These are phyloP conservation scores for Beauveria australis DNA, from an alignment of 2,329 filamentous ascomycete genomes.

Conservation along the genomic window DNA sequence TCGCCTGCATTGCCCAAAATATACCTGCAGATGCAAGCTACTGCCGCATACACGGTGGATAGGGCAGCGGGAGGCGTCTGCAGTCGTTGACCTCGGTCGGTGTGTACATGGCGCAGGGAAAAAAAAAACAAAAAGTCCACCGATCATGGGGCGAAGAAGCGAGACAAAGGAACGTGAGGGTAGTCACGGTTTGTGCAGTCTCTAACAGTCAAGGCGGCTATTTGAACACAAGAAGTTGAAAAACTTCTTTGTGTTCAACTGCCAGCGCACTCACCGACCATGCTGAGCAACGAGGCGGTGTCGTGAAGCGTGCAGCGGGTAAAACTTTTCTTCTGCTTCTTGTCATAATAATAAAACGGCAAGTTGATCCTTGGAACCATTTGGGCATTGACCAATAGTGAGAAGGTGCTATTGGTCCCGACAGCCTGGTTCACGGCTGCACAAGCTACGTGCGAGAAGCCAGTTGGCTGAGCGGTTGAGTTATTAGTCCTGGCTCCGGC, in stretches of 20 bases:
- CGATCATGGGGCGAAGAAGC: not conserved
- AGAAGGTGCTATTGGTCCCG: not conserved
- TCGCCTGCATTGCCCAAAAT: not conserved
- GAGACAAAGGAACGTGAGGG: not conserved
- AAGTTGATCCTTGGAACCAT: not conserved
- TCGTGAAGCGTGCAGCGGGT: not conserved
- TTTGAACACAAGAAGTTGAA: not conserved
- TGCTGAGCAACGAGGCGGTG: not conserved
- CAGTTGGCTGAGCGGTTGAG: not conserved
- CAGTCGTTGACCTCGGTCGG: not conserved
- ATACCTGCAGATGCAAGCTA: not conserved
- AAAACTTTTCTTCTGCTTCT: not conserved
- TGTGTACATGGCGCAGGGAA: not conserved
- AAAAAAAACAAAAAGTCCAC: not conserved
- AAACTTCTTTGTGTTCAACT: not conserved
- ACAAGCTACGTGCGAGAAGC: conserved; percentile 3
- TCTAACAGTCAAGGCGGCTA: not conserved
- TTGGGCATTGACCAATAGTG: conserved; percentile 1
- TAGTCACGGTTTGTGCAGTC: no score
- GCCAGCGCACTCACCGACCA: not conserved
- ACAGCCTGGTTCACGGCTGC: not conserved
- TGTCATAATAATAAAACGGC: not conserved
- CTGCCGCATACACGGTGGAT: not conserved
- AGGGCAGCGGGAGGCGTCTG: not conserved
- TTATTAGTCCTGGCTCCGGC: not conserved